phyloP scores from a whole-genome alignment of 1,284 basidiomycete species.

The Austroboletus novae-zelandiae region DNA sequence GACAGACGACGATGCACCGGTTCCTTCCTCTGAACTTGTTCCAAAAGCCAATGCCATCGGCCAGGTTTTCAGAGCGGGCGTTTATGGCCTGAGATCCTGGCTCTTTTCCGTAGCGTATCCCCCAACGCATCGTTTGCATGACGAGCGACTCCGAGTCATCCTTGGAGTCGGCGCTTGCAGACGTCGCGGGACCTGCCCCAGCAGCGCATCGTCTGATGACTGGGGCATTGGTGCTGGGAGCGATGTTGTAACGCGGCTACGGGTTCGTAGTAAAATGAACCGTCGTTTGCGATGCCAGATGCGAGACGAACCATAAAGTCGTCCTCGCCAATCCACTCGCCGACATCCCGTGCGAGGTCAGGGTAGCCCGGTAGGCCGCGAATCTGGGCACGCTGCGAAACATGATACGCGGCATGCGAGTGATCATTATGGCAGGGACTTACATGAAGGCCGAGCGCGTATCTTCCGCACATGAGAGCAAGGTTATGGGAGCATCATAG shows the following conservation, averaged over 20 bases:
- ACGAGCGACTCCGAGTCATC: slow-evolving; percentile 30
- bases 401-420: neutral
- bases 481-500: too few species aligned
- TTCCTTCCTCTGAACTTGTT: slow-evolving; percentile 73
- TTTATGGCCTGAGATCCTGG: slow-evolving; percentile 83
- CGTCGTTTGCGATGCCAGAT: neutral
- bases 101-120: slow-evolving; percentile 82
- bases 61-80: slow-evolving; percentile 80
- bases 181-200: neutral
- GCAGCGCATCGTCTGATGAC: slow-evolving; percentile 48
- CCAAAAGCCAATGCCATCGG: slow-evolving; percentile 80
- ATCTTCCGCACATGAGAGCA: slow-evolving; percentile 60
- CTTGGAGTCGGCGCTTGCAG: neutral
- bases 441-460: slow-evolving; percentile 53
- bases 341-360: slow-evolving; percentile 38
- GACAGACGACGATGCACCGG: slow-evolving; percentile 75
- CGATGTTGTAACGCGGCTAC: slow-evolving; percentile 64
- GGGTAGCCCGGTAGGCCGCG: slow-evolving; percentile 42
- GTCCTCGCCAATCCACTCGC: slow-evolving; percentile 63
- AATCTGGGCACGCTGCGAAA: slow-evolving; percentile 35
- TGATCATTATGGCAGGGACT: neutral
- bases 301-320: slow-evolving; percentile 47
- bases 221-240: slow-evolving; percentile 66
- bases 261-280: neutral
- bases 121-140: slow-evolving; percentile 87